Evolutionary conservation across 2,329 filamentous ascomycete species (phyloP), one percentile per base, ranked within the genome.

Genomic region (Didymella lethalis): DNA sequence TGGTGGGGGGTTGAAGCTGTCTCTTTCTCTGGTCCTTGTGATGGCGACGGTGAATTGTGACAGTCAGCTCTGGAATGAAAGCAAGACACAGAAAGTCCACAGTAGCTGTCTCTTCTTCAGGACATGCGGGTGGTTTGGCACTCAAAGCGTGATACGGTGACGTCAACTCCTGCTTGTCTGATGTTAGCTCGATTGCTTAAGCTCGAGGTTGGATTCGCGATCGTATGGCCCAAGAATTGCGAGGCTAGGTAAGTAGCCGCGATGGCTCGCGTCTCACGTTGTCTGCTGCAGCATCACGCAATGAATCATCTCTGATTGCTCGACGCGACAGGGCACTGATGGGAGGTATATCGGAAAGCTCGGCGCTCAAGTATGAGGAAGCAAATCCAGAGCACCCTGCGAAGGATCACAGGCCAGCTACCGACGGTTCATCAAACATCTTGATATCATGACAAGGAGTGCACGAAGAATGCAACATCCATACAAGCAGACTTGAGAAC

Each of bases 161-260:
- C 36, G 45, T 55, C 52, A 55, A 40, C 7, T 23, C 23, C 5
- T 2, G 20, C 29, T 45, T 53, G 8, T 28, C 8, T 36, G 10
- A 28, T 34, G 43, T 48, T 55, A 48, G 52, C 52, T 48, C 29
- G 40, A 41, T 43, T 25, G 45, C 52, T 48, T 20, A 48, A 25
- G 25, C 18, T 23, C 28, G 8, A 2, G 28, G 7, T 16, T n/a
- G 16, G 18, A 18, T 12, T 7, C 41, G 26, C 25, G 8, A 29
- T 29, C 2, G 23, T 23, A 23, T 2, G 23, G 23, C 23, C 10
- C 25, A n/a, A 29, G 16, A 11, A 25, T 25, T n/a, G 44, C n/a
- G 31, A 12, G 5, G 43, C 3, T 16, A 23, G 14, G 26, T 7
- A 8, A 26, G 8, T 3, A 7, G 3, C 10, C 3, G 28, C 7